A percentile compares a stretch with the other conserved stretches of the same genome.
Evolutionary conservation across 202 grass and related monocot genomes (phyloP).

Genomic region (Alloteropsis angusta): DNA sequence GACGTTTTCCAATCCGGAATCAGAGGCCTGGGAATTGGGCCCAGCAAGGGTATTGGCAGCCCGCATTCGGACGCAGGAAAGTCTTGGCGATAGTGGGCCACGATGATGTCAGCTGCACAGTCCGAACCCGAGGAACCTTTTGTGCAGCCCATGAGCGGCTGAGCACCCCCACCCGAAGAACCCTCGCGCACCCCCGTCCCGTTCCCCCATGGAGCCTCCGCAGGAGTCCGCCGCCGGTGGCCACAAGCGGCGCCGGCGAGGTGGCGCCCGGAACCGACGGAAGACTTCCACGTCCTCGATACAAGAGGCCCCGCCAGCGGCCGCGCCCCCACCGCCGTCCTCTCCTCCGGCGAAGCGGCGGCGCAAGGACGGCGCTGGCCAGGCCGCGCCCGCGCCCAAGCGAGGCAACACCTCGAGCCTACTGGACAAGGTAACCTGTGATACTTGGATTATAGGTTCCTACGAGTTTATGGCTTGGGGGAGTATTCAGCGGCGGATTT

Average conservation of each 20-base stretch:
- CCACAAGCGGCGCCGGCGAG: constrained; percentile 39
- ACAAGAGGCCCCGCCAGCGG: background rate
- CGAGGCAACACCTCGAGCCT: constrained; percentile 32
- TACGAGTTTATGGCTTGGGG: background rate
- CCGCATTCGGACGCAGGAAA: background rate
- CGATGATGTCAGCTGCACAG: background rate
- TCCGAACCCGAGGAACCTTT: background rate
- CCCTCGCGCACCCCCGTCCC: background rate
- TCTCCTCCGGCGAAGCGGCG: constrained; percentile 35
- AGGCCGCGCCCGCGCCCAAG: constrained; percentile 1
- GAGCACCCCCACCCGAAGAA: no score
- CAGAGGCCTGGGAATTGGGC: background rate
- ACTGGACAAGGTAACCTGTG: constrained; percentile 53
- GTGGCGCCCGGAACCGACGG: constrained; percentile 23
- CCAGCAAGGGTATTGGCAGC: background rate
- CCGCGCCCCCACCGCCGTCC: background rate
- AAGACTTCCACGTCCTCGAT: constrained; percentile 16
- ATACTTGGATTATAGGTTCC: background rate
- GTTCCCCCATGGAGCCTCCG: constrained; percentile 19
- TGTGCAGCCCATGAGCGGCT: background rate
- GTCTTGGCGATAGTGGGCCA: background rate
- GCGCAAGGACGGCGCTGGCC: constrained; percentile 11
- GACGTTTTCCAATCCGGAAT: no score
- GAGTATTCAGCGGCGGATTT: background rate
- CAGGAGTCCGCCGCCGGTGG: constrained; percentile 4